Evolutionary conservation across 2,329 filamentous ascomycete genomes (phyloP), one percentile per base, ranked within the genome.

Genomic region (Penicillium aurantiogriseum): DNA sequence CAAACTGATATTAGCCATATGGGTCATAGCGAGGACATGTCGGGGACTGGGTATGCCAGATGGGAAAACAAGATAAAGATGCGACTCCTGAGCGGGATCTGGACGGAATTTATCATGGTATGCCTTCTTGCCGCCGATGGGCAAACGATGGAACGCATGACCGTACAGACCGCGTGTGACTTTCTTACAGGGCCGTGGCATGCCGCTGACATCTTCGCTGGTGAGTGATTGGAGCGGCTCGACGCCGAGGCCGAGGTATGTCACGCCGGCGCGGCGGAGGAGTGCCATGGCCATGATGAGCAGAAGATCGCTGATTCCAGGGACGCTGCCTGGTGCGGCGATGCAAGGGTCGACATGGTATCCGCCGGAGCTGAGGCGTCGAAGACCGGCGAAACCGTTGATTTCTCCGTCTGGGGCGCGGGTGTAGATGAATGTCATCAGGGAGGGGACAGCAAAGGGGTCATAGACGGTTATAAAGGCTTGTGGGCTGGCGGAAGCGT

Each of bases 271-370:
- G 3, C 67, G 66, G 25, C 74, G 66, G 1, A 77, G 66, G 3
- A 77, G 63, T 0, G 73, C 69, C 75, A 78, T 76, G 0, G 75
- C 63, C 0, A 71, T 64, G 46, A 73, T 73, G 13, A 76, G 63
- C 3, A 78, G 64, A 2, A 78, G 58, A 23, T 78, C 76, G 9
- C 69, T 74, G 19, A 77, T 69, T 4, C 76, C 76, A 54, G 68
- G 73, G 0, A 72, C 69, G 4, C 73, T 70, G 0, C 64, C 66
- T 0, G 74, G 73, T 4, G 65, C 61, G 0, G 73, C 72, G 19
- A 77, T 70, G 54, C 68, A 77, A 0, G 76, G 76, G 45, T 78
- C 76, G n/a, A 78, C 56, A 52, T 78, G 76, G 54, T 77, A 78
- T 15, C 75, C 76, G 17, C 71, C 68, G 5, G 68, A 67, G 25